phyloP scores from a whole-genome alignment of 2,329 filamentous ascomycete genomes.

The Arthrinium phaeospermum region DNA sequence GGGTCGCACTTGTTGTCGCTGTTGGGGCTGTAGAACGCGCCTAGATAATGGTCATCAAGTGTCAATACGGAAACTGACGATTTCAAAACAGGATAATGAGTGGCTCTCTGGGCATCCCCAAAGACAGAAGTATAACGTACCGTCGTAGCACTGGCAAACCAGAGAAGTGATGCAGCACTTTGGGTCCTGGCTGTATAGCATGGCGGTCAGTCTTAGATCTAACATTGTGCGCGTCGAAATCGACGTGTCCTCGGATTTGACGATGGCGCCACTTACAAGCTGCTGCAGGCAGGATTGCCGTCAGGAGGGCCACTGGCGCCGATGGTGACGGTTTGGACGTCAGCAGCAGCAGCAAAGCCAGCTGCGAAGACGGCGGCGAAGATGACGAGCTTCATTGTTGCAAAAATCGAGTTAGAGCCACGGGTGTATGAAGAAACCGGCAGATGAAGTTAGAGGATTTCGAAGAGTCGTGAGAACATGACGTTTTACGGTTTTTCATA shows the following conservation, averaged over 20 bases:
- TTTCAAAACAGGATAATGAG: too few species aligned
- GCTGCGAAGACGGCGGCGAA: neutral
- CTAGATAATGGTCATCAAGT: neutral
- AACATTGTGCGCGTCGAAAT: neutral
- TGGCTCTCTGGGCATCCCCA: neutral
- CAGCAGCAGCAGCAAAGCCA: neutral
- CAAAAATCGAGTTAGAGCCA: too few species aligned
- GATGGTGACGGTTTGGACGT: neutral
- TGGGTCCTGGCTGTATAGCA: neutral
- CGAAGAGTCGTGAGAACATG: neutral
- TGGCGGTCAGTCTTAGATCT: neutral
- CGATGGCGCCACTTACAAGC: neutral
- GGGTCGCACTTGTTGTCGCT: neutral
- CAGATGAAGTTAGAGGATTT: neutral
- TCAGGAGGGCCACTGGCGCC: neutral
- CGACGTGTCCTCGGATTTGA: neutral
- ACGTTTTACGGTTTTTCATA: neutral
- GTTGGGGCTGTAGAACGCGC: neutral
- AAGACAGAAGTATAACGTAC: neutral
- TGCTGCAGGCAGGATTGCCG: neutral
- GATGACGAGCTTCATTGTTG: neutral
- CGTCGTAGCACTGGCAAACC: constrained; percentile 16
- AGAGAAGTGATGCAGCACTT: neutral
- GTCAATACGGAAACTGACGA: neutral
- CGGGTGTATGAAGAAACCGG: neutral